phyloP scores from a whole-genome alignment of 306 rosid species.

The Prunus salicina region DNA sequence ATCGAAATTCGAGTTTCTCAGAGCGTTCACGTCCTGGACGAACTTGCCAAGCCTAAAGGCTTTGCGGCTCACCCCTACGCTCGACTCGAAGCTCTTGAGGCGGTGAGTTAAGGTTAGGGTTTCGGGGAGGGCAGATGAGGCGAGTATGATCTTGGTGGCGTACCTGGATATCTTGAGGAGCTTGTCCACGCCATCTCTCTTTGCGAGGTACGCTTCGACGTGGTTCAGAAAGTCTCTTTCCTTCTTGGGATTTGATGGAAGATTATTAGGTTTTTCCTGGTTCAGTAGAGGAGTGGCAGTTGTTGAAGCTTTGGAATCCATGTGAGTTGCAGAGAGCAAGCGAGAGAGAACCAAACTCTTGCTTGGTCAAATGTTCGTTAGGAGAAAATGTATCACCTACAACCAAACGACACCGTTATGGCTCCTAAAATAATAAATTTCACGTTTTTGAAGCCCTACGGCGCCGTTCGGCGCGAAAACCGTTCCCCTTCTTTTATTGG shows the following conservation, averaged over 20 bases:
- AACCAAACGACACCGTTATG: too few relatives aligned
- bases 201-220: slow-evolving; percentile 76
- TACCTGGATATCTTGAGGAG: slow-evolving; percentile 83
- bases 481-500: not conserved
- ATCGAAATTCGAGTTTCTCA: slow-evolving; percentile 39
- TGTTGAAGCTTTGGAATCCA: slow-evolving; percentile 46
- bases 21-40: slow-evolving; percentile 78
- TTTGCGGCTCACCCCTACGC: slow-evolving; percentile 83
- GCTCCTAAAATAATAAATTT: too few relatives aligned
- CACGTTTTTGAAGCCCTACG: too few relatives aligned
- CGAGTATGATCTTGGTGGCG: slow-evolving; percentile 64
- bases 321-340: slow-evolving; percentile 17
- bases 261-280: slow-evolving; percentile 1
- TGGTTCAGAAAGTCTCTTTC: slow-evolving; percentile 59
- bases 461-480: too few relatives aligned
- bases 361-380: not conserved
- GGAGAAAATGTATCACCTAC: too few relatives aligned
- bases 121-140: slow-evolving; percentile 52
- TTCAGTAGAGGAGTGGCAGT: slow-evolving; percentile 11
- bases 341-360: not conserved
- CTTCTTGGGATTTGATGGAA: slow-evolving; percentile 17
- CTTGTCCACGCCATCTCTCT: slow-evolving; percentile 94
- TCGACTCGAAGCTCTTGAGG: slow-evolving; percentile 78
- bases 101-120: slow-evolving; percentile 47
- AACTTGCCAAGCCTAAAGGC: slow-evolving; percentile 91